A percentile compares a stretch with the other conserved stretches of the same genome.
Evolutionary conservation across 768 basidiomycete species (phyloP).

Genomic region (Hygrocybe coccinea): DNA sequence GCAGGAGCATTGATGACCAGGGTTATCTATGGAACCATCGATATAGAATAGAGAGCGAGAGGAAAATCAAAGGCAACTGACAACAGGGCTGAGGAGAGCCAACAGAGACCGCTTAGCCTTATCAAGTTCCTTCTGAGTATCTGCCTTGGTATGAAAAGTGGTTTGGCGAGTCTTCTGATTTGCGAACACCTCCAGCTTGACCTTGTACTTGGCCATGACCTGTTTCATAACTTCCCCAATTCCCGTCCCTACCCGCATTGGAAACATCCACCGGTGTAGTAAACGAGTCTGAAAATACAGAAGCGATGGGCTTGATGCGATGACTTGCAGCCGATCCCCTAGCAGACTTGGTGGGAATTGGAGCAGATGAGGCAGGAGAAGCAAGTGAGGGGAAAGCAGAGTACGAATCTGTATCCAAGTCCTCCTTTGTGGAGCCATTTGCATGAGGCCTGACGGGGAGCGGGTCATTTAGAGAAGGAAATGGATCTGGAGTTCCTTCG

Average conservation of each 20-base stretch:
- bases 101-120: constrained; percentile 77
- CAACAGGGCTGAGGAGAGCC: constrained; percentile 71
- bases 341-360: constrained; percentile 47
- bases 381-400: constrained; percentile 88
- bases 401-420: constrained; percentile 79
- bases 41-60: constrained; percentile 4
- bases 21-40: constrained; percentile 47
- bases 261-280: constrained; percentile 66
- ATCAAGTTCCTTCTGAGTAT: constrained; percentile 82
- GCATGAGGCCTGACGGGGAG: constrained; percentile 34
- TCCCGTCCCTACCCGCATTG: constrained; percentile 68
- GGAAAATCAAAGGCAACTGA: constrained; percentile 32
- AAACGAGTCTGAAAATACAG: constrained; percentile 68
- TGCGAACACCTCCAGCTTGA: constrained; percentile 85
- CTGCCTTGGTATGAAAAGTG: constrained; percentile 89
- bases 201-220: constrained; percentile 81
- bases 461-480: constrained; percentile 57
- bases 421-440: constrained; percentile 26
- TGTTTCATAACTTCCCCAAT: constrained; percentile 86
- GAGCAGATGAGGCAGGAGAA: constrained; percentile 41
- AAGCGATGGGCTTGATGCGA: constrained; percentile 60
- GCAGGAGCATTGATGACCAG: constrained; percentile 75
- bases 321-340: constrained; percentile 64
- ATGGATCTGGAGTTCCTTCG: constrained; percentile 89
- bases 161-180: constrained; percentile 86